Conservation (phyloP, 2,329 filamentous ascomycete species). For the Dryadomyces quercivorus region DNA sequence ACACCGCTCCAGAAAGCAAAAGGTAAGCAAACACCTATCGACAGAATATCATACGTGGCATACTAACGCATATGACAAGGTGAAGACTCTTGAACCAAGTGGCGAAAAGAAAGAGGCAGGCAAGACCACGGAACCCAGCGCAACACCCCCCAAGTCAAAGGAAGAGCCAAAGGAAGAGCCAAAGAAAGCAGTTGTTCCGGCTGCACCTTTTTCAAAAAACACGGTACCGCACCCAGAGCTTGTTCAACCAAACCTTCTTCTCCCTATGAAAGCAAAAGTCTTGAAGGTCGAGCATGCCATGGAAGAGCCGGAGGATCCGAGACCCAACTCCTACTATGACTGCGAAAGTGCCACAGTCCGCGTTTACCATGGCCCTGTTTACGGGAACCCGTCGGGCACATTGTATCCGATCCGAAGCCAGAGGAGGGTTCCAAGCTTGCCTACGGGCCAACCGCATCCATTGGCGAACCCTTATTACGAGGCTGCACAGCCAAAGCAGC, state of each 20-base stretch:
- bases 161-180: neutral
- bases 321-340: constrained; percentile 49
- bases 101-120: neutral
- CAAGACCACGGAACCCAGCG: neutral
- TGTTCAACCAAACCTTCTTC: constrained; percentile 28
- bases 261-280: constrained; percentile 34
- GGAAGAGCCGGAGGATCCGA: constrained; percentile 38
- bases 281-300: constrained; percentile 44
- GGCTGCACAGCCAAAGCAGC: neutral
- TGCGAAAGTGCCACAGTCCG: constrained; percentile 37
- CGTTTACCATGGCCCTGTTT: constrained; percentile 44
- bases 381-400: constrained; percentile 35
- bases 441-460: constrained; percentile 31
- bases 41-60: too few species aligned
- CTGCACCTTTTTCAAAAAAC: constrained; percentile 4
- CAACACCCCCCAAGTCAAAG: neutral
- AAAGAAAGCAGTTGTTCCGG: neutral
- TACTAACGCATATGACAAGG: neutral
- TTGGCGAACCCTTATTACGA: constrained; percentile 29
- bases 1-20: neutral
- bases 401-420: constrained; percentile 31
- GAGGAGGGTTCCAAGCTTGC: constrained; percentile 18
- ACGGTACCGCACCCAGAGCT: neutral
- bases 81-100: neutral
- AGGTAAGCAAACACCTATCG: neutral